These are phyloP conservation scores for Hibiscus trionum DNA, from an alignment of 345 rosid species.

Conservation along the genomic window DNA sequence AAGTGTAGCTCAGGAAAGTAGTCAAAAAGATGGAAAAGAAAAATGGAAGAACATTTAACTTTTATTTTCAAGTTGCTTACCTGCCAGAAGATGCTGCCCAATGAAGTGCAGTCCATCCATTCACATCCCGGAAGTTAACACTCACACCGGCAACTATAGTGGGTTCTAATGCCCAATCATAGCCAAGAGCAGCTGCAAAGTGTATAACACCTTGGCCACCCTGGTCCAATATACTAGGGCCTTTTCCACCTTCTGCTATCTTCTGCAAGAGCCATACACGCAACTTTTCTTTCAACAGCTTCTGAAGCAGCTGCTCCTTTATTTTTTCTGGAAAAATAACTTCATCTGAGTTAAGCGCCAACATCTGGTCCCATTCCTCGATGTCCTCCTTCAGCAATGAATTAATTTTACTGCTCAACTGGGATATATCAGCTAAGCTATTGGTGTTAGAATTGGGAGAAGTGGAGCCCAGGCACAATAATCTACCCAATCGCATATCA, in stretches of 20 bases:
- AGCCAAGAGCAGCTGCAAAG: slow-evolving; percentile 92
- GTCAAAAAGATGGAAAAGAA: not conserved
- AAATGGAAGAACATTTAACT: not conserved
- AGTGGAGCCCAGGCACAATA: slow-evolving; percentile 37
- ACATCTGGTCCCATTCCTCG: slow-evolving; percentile 53
- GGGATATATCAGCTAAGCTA: slow-evolving; percentile 28
- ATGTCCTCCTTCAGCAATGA: slow-evolving; percentile 56
- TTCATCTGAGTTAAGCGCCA: slow-evolving; percentile 24
- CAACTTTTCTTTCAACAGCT: slow-evolving; percentile 71
- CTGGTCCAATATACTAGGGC: slow-evolving; percentile 71
- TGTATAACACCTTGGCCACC: slow-evolving; percentile 91
- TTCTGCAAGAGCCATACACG: slow-evolving; percentile 71
- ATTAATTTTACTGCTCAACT: slow-evolving; percentile 50
- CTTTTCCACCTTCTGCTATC: slow-evolving; percentile 80
- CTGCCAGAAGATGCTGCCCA: slow-evolving; percentile 98
- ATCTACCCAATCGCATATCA: slow-evolving; percentile 47
- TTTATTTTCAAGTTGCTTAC: slow-evolving; percentile 28
- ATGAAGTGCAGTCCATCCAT: slow-evolving; percentile 99
- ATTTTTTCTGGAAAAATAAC: slow-evolving; percentile 34
- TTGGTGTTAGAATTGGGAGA: slow-evolving; percentile 20
- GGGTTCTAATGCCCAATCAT: slow-evolving; percentile 93
- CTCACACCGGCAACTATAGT: slow-evolving; percentile 72
- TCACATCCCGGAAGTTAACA: slow-evolving; percentile 78
- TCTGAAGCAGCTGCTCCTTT: slow-evolving; percentile 50
- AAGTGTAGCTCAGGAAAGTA: not conserved